Percentiles rank a stretch among this genome's conserved stretches.
These are phyloP conservation scores for Talaromyces stipitatus DNA, from an alignment of 495 filamentous ascomycete species.

Conservation along the genomic window DNA sequence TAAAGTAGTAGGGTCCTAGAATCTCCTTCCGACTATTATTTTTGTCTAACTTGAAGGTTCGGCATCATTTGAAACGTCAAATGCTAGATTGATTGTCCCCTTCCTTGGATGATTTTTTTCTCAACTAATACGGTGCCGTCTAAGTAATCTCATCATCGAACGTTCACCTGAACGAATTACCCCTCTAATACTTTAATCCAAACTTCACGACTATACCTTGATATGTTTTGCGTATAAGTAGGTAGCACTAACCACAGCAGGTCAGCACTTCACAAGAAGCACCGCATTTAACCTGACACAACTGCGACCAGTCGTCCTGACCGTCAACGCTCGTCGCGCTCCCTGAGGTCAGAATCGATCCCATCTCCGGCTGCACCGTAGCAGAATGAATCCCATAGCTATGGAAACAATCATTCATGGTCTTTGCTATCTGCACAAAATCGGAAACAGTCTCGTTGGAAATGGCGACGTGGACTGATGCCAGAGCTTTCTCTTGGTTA, in stretches of 20 bases:
- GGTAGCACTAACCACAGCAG: background rate
- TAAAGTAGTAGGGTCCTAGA: too few relatives aligned
- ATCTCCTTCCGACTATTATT: too few relatives aligned
- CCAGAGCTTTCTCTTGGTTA: constrained; percentile 41
- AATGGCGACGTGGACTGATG: constrained; percentile 41
- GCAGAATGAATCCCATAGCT: background rate
- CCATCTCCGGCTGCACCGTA: background rate
- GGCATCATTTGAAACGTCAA: too few relatives aligned
- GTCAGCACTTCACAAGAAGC: background rate
- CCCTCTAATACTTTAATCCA: too few relatives aligned
- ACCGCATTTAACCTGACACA: background rate
- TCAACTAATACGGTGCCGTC: too few relatives aligned
- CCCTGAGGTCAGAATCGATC: background rate
- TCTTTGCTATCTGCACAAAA: constrained; percentile 32
- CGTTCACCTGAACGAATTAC: too few relatives aligned
- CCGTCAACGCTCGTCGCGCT: background rate
- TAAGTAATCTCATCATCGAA: too few relatives aligned
- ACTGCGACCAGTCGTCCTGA: background rate
- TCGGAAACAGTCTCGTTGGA: constrained; percentile 23
- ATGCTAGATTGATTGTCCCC: too few relatives aligned
- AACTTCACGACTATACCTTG: too few relatives aligned
- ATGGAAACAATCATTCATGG: constrained; percentile 18
- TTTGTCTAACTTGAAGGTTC: too few relatives aligned
- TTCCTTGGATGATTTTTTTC: too few relatives aligned
- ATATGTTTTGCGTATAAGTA: too few relatives aligned